Evolutionary conservation across 2,329 filamentous ascomycete species (phyloP).

Genomic region (Aspergillus quadricinctus): DNA sequence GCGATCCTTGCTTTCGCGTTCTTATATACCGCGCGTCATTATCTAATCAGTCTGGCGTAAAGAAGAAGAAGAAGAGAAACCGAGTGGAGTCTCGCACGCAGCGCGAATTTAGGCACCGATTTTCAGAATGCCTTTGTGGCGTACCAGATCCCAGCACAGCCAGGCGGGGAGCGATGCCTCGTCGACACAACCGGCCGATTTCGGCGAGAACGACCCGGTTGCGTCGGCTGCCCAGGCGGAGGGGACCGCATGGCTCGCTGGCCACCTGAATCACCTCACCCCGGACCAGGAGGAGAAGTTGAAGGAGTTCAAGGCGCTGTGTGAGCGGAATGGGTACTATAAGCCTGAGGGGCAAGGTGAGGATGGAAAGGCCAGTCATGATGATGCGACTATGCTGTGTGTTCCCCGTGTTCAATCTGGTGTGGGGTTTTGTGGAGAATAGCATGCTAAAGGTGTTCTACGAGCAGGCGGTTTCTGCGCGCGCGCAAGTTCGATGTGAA

Average conservation of each 20-base stretch:
- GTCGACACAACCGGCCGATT: slow-evolving; percentile 21
- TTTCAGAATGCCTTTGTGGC: slow-evolving; percentile 25
- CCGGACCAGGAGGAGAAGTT: slow-evolving; percentile 64
- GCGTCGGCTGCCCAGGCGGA: slow-evolving; percentile 34
- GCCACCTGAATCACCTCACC: slow-evolving; percentile 76
- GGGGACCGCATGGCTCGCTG: slow-evolving; percentile 42
- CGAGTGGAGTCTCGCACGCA: neutral
- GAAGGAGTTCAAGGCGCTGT: slow-evolving; percentile 64
- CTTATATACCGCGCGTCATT: neutral
- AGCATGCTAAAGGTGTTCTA: neutral
- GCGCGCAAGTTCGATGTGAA: slow-evolving; percentile 74
- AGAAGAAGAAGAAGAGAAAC: neutral
- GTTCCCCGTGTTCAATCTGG: slow-evolving; percentile 10
- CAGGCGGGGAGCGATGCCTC: slow-evolving; percentile 24
- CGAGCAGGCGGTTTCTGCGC: slow-evolving; percentile 70
- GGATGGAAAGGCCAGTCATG: slow-evolving; percentile 39
- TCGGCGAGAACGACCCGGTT: slow-evolving; percentile 30
- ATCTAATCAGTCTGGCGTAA: neutral
- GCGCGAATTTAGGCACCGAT: neutral
- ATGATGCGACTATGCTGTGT: slow-evolving; percentile 47
- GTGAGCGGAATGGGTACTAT: slow-evolving; percentile 59
- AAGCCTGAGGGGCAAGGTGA: slow-evolving; percentile 29
- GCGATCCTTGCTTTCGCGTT: neutral
- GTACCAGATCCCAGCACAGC: slow-evolving; percentile 26
- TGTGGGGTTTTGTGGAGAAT: neutral